Evolutionary conservation across 2,329 filamentous ascomycete species (phyloP), one percentile per base, ranked within the genome.

Genomic region (Karstenula rhodostoma): DNA sequence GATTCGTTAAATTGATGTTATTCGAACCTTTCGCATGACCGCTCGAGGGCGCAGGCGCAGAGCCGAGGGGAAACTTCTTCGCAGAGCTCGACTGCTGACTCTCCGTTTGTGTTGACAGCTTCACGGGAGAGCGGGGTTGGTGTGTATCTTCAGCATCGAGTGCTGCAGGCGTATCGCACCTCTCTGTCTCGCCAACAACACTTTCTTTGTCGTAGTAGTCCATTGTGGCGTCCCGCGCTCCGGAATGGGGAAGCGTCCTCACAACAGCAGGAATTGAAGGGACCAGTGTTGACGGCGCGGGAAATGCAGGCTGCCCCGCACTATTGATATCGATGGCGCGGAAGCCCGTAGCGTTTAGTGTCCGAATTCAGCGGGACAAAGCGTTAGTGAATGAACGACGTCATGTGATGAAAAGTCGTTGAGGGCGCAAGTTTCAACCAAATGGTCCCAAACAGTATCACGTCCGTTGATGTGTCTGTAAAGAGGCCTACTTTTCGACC

Each of bases 401-500:
- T 53, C 50, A 53, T 53, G 50, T 53, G 50, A 53, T 22, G 6
- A 19, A 23, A 23, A 40, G 33, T 32, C 23, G 19, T 25, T 40
- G 13, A 6, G 4, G 46, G 13, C 27, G 7, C 40, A 43, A 22
- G 3, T n/a, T n/a, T n/a, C n/a, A n/a, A n/a, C 40, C 9, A 23
- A 43, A 9, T n/a, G n/a, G 7, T 17, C 40, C n/a, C n/a, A 43
- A 22, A 7, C 13, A 35, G 12, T 32, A n/a, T 25, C 3, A 33
- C n/a, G 19, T 33, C n/a, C 13, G 22, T 22, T 5, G 35, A 43
- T 35, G 40, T 25, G 42, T 22, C 40, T n/a, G 32, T 19, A 40
- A 27, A 35, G 40, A 46, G 52, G n/a, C 42, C 27, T 33, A 35
- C 42, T 55, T 46, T 46, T 55, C 44, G 27, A 49, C n/a, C 29